A percentile compares a stretch with the other conserved stretches of the same genome.
phyloP scores from a whole-genome alignment of 257 asterid genomes.

The Capsicum pubescens region DNA sequence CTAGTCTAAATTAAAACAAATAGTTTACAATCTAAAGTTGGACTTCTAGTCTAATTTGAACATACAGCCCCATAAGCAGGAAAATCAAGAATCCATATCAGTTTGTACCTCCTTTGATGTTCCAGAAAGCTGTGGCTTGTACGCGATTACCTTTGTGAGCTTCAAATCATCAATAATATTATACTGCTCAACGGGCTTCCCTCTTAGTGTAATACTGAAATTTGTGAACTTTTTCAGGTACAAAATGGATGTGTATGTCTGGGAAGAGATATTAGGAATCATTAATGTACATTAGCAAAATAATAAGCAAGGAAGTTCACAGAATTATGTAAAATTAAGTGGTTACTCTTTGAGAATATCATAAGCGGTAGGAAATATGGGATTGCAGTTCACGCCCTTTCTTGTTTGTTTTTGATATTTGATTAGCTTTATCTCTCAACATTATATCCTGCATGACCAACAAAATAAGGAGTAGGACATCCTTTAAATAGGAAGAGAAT shows the following conservation, averaged over 20 bases:
- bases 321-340: constrained; percentile 33
- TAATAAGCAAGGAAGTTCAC: background rate
- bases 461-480: constrained; percentile 27
- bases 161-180: constrained; percentile 71
- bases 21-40: constrained; percentile 22
- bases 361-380: constrained; percentile 81
- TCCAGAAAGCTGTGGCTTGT: constrained; percentile 65
- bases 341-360: constrained; percentile 82
- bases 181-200: constrained; percentile 79
- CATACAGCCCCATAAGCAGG: constrained; percentile 7
- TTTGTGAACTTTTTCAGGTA: constrained; percentile 72
- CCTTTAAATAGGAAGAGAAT: constrained; percentile 4
- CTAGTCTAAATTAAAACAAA: too few species aligned
- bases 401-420: constrained; percentile 43
- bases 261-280: constrained; percentile 38
- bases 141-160: constrained; percentile 53
- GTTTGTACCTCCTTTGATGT: constrained; percentile 66
- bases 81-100: background rate
- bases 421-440: constrained; percentile 84
- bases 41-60: background rate
- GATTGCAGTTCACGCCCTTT: constrained; percentile 63
- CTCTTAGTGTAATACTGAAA: constrained; percentile 78
- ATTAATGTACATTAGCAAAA: constrained; percentile 28
- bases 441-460: constrained; percentile 68
- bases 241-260: constrained; percentile 90